phyloP scores from a whole-genome alignment of 2,329 filamentous ascomycete genomes.

The Penicillium sp. region DNA sequence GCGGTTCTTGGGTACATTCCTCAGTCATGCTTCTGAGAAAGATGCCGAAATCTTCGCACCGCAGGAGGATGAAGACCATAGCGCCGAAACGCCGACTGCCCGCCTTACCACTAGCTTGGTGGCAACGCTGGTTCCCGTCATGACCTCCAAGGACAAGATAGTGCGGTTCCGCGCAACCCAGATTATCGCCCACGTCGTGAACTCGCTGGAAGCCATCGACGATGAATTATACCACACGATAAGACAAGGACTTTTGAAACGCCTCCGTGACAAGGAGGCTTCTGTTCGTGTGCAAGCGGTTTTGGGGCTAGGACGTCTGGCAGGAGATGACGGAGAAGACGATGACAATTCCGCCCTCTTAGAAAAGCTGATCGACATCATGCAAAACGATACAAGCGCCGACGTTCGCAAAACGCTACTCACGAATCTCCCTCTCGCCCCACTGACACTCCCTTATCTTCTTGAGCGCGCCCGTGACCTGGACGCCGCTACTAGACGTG shows the following conservation, averaged over 20 bases:
- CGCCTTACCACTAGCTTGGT: constrained; percentile 73
- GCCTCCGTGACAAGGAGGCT: constrained; percentile 89
- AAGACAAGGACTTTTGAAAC: constrained; percentile 72
- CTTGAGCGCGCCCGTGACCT: constrained; percentile 87
- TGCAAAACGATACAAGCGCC: constrained; percentile 91
- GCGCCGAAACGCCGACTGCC: constrained; percentile 76
- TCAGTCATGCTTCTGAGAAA: constrained; percentile 65
- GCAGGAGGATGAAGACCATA: constrained; percentile 64
- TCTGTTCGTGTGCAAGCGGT: constrained; percentile 91
- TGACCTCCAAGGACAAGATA: constrained; percentile 85
- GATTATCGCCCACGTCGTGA: constrained; percentile 84
- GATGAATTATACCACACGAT: constrained; percentile 84
- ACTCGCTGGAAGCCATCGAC: constrained; percentile 86
- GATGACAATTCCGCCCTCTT: constrained; percentile 66
- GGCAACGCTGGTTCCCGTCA: constrained; percentile 67
- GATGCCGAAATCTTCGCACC: constrained; percentile 63
- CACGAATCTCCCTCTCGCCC: constrained; percentile 82
- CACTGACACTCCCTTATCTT: constrained; percentile 76
- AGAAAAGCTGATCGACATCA: constrained; percentile 76
- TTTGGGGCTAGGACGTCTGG: constrained; percentile 78
- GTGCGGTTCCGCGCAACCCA: constrained; percentile 88
- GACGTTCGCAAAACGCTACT: constrained; percentile 87
- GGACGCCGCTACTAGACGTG: constrained; percentile 76
- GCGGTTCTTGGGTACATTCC: constrained; percentile 80
- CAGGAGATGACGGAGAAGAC: constrained; percentile 65